A percentile compares a stretch with the other conserved stretches of the same genome.
phyloP scores from a whole-genome alignment of 768 basidiomycete genomes.

The Tylopilus felleus region DNA sequence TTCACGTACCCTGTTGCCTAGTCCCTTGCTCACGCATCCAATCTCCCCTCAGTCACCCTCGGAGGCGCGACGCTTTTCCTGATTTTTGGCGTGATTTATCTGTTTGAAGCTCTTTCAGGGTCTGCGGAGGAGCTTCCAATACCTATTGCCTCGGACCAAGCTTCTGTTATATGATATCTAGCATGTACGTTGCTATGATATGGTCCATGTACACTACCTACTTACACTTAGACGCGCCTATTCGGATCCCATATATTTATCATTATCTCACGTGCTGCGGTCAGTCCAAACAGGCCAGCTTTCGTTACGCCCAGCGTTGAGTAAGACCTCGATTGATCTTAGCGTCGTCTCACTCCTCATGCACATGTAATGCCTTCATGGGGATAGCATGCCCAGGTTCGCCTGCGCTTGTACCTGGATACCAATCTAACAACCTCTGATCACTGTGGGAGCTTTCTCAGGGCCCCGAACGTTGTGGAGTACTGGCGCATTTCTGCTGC shows the following conservation, averaged over 20 bases:
- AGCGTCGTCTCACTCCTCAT: no score
- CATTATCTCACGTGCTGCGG: background rate
- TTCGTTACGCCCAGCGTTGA: background rate
- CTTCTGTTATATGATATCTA: constrained; percentile 1
- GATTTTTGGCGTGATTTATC: constrained; percentile 76
- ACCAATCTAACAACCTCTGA: no score
- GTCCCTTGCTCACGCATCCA: background rate
- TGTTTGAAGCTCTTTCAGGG: constrained; percentile 54
- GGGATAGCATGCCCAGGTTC: no score
- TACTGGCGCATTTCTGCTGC: background rate
- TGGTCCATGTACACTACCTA: background rate
- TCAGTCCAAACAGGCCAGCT: background rate
- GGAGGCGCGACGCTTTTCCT: constrained; percentile 82
- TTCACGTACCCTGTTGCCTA: background rate
- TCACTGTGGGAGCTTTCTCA: background rate
- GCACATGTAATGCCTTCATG: no score
- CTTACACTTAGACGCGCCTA: background rate
- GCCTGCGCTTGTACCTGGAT: no score
- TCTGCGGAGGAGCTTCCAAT: constrained; percentile 22
- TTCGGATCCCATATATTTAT: background rate
- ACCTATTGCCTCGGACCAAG: constrained; percentile 9
- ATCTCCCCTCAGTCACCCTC: constrained; percentile 62
- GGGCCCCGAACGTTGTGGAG: no score
- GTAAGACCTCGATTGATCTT: no score
- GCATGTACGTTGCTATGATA: background rate